Conservation (phyloP, 805 yeast species). For the Schizosaccharomyces japonicus region DNA sequence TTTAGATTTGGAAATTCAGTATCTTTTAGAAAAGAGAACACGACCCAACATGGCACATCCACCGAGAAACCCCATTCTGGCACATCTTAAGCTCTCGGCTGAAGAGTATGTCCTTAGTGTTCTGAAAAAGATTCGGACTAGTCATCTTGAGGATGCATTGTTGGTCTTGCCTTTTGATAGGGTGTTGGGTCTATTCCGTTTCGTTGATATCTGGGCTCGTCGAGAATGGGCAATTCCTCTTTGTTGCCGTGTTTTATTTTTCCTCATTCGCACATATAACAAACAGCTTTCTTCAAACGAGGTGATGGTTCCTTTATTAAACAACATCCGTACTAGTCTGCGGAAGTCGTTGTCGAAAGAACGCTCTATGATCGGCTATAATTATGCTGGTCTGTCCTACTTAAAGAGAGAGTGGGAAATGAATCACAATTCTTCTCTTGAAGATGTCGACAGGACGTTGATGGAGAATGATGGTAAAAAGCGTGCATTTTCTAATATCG, state of each 20-base stretch:
- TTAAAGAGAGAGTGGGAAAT: slow-evolving; percentile 55
- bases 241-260: slow-evolving; percentile 53
- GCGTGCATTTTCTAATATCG: slow-evolving; percentile 4
- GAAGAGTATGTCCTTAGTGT: slow-evolving; percentile 58
- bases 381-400: slow-evolving; percentile 58
- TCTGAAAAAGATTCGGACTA: slow-evolving; percentile 43
- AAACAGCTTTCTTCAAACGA: slow-evolving; percentile 40
- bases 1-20: slow-evolving; percentile 30
- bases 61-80: slow-evolving; percentile 43
- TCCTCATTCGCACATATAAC: slow-evolving; percentile 48
- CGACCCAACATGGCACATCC: slow-evolving; percentile 31
- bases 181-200: slow-evolving; percentile 42
- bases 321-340: slow-evolving; percentile 36
- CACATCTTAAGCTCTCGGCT: slow-evolving; percentile 40
- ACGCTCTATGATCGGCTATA: slow-evolving; percentile 48
- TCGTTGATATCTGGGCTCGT: slow-evolving; percentile 52
- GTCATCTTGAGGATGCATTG: slow-evolving; percentile 81
- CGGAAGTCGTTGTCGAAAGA: slow-evolving; percentile 30
- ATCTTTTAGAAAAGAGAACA: slow-evolving; percentile 23
- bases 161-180: slow-evolving; percentile 76
- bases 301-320: slow-evolving; percentile 35
- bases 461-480: neutral
- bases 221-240: slow-evolving; percentile 28
- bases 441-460: neutral
- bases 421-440: neutral